Base-by-base conservation (phyloP, 2,329 filamentous ascomycete genomes). In the Fusarium coffeatum region DNA sequence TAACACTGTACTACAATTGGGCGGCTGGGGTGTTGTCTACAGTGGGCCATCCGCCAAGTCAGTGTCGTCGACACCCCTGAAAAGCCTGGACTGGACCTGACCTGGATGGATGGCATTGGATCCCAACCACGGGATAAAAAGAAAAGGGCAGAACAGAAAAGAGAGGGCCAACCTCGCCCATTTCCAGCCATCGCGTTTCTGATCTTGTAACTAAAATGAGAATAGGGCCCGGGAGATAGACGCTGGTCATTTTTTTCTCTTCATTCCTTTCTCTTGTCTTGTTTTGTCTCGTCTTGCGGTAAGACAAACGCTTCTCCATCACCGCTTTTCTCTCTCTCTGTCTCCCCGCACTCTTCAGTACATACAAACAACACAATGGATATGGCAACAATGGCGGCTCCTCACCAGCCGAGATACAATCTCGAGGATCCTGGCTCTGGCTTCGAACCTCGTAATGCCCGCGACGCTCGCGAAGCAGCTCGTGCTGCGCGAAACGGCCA, bases 391-490 rank as follows among this genome's bases (percentile, higher is more conserved):
- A 71, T 71, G 68, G 59, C 68, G 30, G 55, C 64, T 50, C 59
- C 67, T 46, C 55, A 71, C 8, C 69, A 71, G 18, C 69, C 60
- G 15, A 59, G 68, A 54, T 71, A 72, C 57, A 65, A 48, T 8
- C 57, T 71, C 5, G 68, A 72, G 12, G 69, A 71, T 8, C 69
- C 68, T 8, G 69, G 65, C 8, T 71, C 68, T 6, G 68, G 65
- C 15, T 71, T 46, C 12, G 63, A 66, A 16, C 72, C 72, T 62
- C 73, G 73, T 23, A 74, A 65, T 48, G 69, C 73, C 30, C 73
- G 73, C 15, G 73, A 75, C 37, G 70, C 72, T 15, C 73, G 73
- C 37, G 70, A 73, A 55, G 72, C 66, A 45, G 70, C 73, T 16
- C 64, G 73, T 3, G 72, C 68, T 11, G 73, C 66, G 16, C 67